These are phyloP conservation scores for Phallus indusiatus DNA, from an alignment of 768 basidiomycete species.

Conservation along the genomic window DNA sequence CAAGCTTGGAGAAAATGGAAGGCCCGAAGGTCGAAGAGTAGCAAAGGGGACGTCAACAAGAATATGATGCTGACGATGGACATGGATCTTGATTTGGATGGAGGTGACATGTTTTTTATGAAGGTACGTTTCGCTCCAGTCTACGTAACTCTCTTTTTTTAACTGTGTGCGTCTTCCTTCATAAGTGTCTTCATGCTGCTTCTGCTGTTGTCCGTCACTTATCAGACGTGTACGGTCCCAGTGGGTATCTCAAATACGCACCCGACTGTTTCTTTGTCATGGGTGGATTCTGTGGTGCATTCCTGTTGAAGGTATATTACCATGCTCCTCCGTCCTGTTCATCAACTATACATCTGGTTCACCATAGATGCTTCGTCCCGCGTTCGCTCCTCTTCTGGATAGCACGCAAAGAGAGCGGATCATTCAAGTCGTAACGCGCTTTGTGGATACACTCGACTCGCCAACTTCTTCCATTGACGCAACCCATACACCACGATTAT, in stretches of 20 bases:
- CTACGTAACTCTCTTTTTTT: not conserved
- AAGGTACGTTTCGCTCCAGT: slow-evolving; percentile 38
- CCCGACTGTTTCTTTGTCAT: slow-evolving; percentile 68
- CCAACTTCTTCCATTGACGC: slow-evolving; percentile 73
- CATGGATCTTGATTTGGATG: slow-evolving; percentile 54
- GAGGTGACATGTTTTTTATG: slow-evolving; percentile 57
- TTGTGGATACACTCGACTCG: slow-evolving; percentile 63
- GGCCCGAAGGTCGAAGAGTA: not conserved
- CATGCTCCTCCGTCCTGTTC: not conserved
- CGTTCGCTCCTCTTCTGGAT: slow-evolving; percentile 53
- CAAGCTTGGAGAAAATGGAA: slow-evolving; percentile 40
- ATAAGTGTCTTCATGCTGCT: slow-evolving; percentile 61
- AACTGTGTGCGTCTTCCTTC: not conserved
- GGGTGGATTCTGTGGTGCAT: slow-evolving; percentile 73
- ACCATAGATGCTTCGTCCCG: slow-evolving; percentile 57
- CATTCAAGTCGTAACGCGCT: slow-evolving; percentile 57
- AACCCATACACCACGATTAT: slow-evolving; percentile 69
- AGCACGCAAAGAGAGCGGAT: slow-evolving; percentile 62
- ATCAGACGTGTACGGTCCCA: slow-evolving; percentile 55
- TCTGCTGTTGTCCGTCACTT: slow-evolving; percentile 57
- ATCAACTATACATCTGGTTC: not conserved
- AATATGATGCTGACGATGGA: not conserved
- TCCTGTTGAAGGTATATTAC: slow-evolving; percentile 57
- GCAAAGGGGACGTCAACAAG: not conserved
- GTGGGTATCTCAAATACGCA: slow-evolving; percentile 68